Conservation (phyloP, 768 basidiomycete species). For the Rhizopogon rudus region DNA sequence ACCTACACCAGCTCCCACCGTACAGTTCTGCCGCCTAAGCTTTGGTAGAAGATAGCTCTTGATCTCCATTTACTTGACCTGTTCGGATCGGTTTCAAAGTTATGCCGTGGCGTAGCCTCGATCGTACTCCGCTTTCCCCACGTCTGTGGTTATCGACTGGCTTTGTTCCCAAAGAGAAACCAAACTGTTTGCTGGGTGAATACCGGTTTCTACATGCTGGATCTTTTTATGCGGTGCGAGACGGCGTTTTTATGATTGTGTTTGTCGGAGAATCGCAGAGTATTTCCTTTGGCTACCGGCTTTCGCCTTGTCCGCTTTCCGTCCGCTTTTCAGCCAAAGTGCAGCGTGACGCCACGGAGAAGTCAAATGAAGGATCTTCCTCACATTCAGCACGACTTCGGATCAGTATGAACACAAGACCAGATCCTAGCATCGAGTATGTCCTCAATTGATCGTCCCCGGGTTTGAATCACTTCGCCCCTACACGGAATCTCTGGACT, state of each 20-base stretch:
- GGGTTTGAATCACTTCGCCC: too few relatives aligned
- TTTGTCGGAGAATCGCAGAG: neutral
- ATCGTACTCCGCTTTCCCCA: neutral
- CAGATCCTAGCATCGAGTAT: too few relatives aligned
- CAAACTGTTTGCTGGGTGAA: neutral
- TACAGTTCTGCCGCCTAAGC: neutral
- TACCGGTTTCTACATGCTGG: neutral
- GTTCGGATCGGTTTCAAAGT: neutral
- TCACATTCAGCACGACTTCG: too few relatives aligned
- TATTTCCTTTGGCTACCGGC: neutral
- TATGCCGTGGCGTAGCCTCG: neutral
- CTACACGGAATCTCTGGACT: too few relatives aligned
- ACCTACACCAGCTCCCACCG: too few relatives aligned
- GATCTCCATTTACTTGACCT: neutral
- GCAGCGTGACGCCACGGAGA: too few relatives aligned
- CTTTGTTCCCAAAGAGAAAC: neutral
- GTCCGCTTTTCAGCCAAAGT: too few relatives aligned
- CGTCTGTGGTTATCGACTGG: neutral
- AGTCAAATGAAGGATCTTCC: too few relatives aligned
- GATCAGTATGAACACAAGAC: too few relatives aligned
- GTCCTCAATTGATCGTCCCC: too few relatives aligned
- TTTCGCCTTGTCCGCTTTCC: too few relatives aligned
- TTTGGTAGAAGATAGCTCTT: neutral
- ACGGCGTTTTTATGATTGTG: neutral
- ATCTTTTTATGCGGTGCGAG: neutral